These are phyloP conservation scores for Penicillium arizonense DNA, from an alignment of 495 filamentous ascomycete genomes.

Conservation along the genomic window DNA sequence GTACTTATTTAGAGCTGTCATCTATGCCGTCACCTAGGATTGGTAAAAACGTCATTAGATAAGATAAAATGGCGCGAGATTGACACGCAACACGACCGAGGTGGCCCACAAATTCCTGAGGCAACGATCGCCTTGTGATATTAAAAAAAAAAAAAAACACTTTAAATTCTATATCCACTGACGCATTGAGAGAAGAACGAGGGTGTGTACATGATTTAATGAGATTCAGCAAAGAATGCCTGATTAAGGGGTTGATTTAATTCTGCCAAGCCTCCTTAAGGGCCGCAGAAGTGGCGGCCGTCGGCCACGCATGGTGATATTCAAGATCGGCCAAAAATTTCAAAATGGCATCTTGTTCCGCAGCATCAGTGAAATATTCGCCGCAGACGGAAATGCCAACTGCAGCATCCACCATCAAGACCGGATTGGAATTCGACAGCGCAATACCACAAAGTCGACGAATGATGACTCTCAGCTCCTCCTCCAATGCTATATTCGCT, in stretches of 20 bases:
- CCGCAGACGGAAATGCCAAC: constrained; percentile 26
- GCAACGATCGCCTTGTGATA: no score
- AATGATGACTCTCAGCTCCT: constrained; percentile 9
- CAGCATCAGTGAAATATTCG: constrained; percentile 15
- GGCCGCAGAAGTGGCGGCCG: constrained; percentile 5
- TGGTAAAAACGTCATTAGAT: no score
- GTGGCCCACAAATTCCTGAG: no score
- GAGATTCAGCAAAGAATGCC: not conserved
- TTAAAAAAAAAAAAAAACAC: no score
- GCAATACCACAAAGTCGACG: constrained; percentile 18
- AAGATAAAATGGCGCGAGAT: no score
- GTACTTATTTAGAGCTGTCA: no score
- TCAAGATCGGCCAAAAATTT: constrained; percentile 21
- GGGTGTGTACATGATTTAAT: not conserved
- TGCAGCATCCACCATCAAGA: constrained; percentile 15
- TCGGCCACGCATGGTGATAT: constrained; percentile 24
- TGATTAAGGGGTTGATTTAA: not conserved
- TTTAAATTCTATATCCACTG: no score
- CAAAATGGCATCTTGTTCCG: constrained; percentile 18
- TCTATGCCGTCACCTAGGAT: no score
- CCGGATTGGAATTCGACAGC: constrained; percentile 16
- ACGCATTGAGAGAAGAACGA: not conserved
- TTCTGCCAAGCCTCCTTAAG: constrained; percentile 13
- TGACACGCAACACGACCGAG: no score
- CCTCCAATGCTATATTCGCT: constrained; percentile 9